Evolutionary conservation across 2,329 filamentous ascomycete genomes (phyloP).

Genomic region (Phoma sp.): DNA sequence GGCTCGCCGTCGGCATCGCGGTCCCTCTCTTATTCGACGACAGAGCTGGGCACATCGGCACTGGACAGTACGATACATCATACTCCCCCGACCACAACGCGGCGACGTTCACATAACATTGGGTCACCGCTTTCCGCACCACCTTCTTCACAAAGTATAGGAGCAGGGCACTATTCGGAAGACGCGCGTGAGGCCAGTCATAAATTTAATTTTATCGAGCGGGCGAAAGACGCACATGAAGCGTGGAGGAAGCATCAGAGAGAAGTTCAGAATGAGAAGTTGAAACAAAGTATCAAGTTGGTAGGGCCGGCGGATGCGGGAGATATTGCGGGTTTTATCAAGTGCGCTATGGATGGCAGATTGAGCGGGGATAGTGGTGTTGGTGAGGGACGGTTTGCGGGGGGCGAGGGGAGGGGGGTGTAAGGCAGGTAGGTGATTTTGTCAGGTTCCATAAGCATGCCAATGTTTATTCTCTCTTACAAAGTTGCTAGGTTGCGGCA

Average conservation of each 20-base stretch:
- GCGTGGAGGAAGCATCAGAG: constrained; percentile 27
- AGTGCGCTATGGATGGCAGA: constrained; percentile 6
- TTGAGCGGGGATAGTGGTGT: constrained; percentile 1
- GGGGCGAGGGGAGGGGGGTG: neutral
- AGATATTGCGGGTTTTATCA: constrained; percentile 24
- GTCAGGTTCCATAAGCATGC: too few species aligned
- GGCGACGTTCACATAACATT: constrained; percentile 9
- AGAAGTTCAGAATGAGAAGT: constrained; percentile 31
- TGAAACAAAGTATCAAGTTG: constrained; percentile 42
- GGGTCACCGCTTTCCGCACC: constrained; percentile 1
- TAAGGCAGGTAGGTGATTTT: too few species aligned
- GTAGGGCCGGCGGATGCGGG: constrained; percentile 38
- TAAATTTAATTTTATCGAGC: constrained; percentile 21
- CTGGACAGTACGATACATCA: neutral
- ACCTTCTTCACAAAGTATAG: neutral
- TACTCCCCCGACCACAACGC: neutral
- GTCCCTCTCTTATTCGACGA: constrained; percentile 1
- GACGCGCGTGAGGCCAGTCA: neutral
- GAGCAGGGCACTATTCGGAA: neutral
- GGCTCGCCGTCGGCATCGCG: neutral
- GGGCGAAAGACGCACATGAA: constrained; percentile 30
- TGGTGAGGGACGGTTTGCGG: neutral
- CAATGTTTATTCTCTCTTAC: too few species aligned
- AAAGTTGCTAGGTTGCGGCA: too few species aligned
- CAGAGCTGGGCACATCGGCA: neutral